These are phyloP conservation scores for Collybiopsis confluens DNA, from an alignment of 768 basidiomycete genomes.

Conservation along the genomic window DNA sequence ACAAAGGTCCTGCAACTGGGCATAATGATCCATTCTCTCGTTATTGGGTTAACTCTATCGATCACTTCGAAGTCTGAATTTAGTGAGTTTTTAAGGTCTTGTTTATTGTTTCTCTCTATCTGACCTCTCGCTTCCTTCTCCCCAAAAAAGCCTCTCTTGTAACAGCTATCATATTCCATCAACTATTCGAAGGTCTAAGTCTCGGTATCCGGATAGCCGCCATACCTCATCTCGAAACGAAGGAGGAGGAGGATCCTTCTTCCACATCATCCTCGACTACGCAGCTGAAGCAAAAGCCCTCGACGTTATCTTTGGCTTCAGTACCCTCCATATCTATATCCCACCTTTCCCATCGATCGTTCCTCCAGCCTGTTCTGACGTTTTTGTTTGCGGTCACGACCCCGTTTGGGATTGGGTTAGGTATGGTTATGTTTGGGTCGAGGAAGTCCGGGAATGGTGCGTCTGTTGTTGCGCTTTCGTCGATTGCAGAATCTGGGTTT, in stretches of 20 bases:
- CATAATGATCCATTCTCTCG: conserved; percentile 81
- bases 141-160: conserved; percentile 77
- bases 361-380: conserved; percentile 52
- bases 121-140: conserved; percentile 57
- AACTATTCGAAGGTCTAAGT: conserved; percentile 80
- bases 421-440: conserved; percentile 43
- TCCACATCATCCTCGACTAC: conserved; percentile 2
- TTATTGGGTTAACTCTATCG: conserved; percentile 75
- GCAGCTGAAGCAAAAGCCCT: too few species aligned
- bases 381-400: conserved; percentile 71
- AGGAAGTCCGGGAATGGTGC: conserved; percentile 23
- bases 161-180: conserved; percentile 76
- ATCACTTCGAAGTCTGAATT: conserved; percentile 69
- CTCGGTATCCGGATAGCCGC: conserved; percentile 77
- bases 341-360: conserved; percentile 9
- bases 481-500: neutral
- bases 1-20: conserved; percentile 72
- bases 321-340: conserved; percentile 6
- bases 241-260: conserved; percentile 7
- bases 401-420: conserved; percentile 62
- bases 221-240: too few species aligned
- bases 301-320: conserved; percentile 8
- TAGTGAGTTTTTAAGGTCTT: conserved; percentile 37
- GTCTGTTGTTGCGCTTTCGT: conserved; percentile 6
- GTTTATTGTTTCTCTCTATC: neutral